These are phyloP conservation scores for Perkinsela sp. DNA, from an alignment of 208 protist genomes.

Conservation along the genomic window DNA sequence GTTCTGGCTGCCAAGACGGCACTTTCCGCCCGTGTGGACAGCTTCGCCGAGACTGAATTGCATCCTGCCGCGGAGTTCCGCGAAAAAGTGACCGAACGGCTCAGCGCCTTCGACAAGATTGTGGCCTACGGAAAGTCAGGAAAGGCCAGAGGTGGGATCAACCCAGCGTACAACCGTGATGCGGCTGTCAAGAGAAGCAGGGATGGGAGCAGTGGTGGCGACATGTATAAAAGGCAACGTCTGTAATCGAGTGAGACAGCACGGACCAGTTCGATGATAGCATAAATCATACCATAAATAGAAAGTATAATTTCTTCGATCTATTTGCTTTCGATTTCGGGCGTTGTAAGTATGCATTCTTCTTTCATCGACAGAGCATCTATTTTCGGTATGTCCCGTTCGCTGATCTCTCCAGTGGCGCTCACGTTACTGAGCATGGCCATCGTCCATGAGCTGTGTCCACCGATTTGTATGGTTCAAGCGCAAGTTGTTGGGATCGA, in stretches of 20 bases:
- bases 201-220: not conserved
- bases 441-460: too few species aligned
- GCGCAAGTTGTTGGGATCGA: slow-evolving; percentile 12
- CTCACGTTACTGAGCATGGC: too few species aligned
- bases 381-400: too few species aligned
- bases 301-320: too few species aligned
- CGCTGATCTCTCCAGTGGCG: too few species aligned
- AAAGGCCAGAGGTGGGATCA: slow-evolving; percentile 38
- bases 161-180: slow-evolving; percentile 1
- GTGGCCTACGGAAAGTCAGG: slow-evolving; percentile 50
- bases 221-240: not conserved
- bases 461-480: too few species aligned
- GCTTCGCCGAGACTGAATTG: slow-evolving; percentile 76
- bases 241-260: too few species aligned
- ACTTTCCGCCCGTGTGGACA: slow-evolving; percentile 86
- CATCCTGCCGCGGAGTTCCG: slow-evolving; percentile 50
- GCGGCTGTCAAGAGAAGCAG: not conserved
- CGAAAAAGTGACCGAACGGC: slow-evolving; percentile 51
- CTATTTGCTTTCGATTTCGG: too few species aligned
- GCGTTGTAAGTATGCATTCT: too few species aligned
- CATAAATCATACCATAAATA: too few species aligned
- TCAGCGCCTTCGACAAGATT: slow-evolving; percentile 60
- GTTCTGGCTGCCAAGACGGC: slow-evolving; percentile 91
- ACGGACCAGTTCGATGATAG: too few species aligned
- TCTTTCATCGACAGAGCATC: too few species aligned